phyloP scores from a whole-genome alignment of 176 grass and related monocot genomes.

The Zoysia pacifica region DNA sequence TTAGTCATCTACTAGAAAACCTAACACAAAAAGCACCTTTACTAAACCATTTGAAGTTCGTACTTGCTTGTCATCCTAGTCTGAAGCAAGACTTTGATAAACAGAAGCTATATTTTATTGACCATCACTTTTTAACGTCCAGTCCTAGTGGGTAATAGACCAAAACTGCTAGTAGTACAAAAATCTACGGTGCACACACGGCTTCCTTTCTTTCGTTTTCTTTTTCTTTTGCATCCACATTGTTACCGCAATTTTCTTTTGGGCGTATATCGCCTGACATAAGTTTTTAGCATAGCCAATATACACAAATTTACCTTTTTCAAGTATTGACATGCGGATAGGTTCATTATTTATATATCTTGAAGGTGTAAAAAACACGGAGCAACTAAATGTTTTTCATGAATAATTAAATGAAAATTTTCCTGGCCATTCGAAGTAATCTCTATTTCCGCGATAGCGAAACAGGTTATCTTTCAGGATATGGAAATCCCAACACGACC shows the following conservation, averaged over 20 bases:
- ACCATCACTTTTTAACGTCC: not conserved
- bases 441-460: not conserved
- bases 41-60: not conserved
- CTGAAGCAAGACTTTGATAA: not conserved
- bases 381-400: not conserved
- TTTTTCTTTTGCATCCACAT: not conserved
- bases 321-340: not conserved
- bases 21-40: slow-evolving; percentile 5
- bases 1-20: not conserved
- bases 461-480: not conserved
- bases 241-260: not conserved
- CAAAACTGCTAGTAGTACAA: not conserved
- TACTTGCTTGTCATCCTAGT: not conserved
- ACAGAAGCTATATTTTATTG: not conserved
- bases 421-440: not conserved
- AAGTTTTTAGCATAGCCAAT: not conserved
- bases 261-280: not conserved
- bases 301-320: not conserved
- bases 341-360: no score
- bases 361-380: not conserved
- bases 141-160: not conserved
- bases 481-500: not conserved
- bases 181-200: not conserved
- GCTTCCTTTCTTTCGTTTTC: not conserved
- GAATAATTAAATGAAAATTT: not conserved